phyloP scores from a whole-genome alignment of 2,329 filamentous ascomycete genomes.

The Aspergillus puulaauensis region DNA sequence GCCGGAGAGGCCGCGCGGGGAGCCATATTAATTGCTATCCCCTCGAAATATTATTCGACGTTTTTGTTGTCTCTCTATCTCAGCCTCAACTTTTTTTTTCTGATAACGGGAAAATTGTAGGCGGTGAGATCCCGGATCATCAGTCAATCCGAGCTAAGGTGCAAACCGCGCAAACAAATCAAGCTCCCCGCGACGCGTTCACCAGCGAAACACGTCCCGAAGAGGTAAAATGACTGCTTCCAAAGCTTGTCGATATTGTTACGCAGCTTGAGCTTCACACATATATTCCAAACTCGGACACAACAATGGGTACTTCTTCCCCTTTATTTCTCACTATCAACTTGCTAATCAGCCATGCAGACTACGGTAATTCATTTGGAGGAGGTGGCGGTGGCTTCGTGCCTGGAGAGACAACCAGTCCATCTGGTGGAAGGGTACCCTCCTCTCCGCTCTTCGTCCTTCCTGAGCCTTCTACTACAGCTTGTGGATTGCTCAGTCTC shows the following conservation, averaged over 20 bases:
- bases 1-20: constrained; percentile 75
- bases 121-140: constrained; percentile 27
- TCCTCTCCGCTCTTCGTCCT: not conserved
- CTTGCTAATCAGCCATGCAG: constrained; percentile 19
- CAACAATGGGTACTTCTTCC: constrained; percentile 1
- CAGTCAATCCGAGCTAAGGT: constrained; percentile 10
- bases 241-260: not conserved
- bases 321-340: not conserved
- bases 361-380: constrained; percentile 51
- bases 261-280: not conserved
- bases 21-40: constrained; percentile 56
- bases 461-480: not conserved
- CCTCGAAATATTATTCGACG: not conserved
- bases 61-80: constrained; percentile 5
- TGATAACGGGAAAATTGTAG: constrained; percentile 22
- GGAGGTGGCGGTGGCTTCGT: constrained; percentile 61
- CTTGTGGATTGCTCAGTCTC: too few relatives aligned
- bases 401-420: constrained; percentile 51
- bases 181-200: constrained; percentile 34
- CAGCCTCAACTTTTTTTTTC: constrained; percentile 17
- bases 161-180: constrained; percentile 23
- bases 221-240: constrained; percentile 31
- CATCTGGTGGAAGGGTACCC: constrained; percentile 43
- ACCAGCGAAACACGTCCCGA: constrained; percentile 35
- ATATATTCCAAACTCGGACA: not conserved